A percentile compares a stretch with the other conserved stretches of the same genome.
phyloP scores from a whole-genome alignment of 2,329 filamentous ascomycete species.

The Pseudopithomyces maydicus region DNA sequence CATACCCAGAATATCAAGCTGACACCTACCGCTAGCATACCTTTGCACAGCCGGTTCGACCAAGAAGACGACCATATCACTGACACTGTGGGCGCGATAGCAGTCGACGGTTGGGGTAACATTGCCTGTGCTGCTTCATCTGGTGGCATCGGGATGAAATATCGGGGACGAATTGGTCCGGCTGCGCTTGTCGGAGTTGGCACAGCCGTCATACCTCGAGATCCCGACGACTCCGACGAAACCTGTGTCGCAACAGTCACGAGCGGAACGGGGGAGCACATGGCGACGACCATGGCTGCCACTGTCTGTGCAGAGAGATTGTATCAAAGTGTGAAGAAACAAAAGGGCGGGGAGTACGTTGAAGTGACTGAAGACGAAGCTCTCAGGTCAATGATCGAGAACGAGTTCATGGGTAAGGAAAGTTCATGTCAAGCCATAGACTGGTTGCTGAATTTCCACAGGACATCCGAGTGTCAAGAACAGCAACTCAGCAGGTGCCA shows the following conservation, averaged over 20 bases:
- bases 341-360: conserved; percentile 64
- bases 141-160: conserved; percentile 98
- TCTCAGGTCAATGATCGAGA: conserved; percentile 75
- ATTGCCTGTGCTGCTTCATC: conserved; percentile 97
- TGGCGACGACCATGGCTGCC: conserved; percentile 93
- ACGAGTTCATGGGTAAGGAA: conserved; percentile 81
- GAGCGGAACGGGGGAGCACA: conserved; percentile 96
- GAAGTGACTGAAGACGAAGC: conserved; percentile 77
- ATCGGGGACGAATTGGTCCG: conserved; percentile 86
- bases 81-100: conserved; percentile 95
- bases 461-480: conserved; percentile 79
- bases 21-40: conserved; percentile 7
- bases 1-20: conserved; percentile 20
- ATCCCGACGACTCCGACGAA: conserved; percentile 70
- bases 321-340: conserved; percentile 70
- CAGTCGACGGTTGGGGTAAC: conserved; percentile 80
- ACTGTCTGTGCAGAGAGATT: conserved; percentile 84
- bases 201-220: conserved; percentile 81
- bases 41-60: neutral
- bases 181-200: conserved; percentile 92
- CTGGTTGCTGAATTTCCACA: conserved; percentile 27
- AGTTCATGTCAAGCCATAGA: neutral
- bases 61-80: conserved; percentile 68
- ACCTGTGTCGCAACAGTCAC: conserved; percentile 82
- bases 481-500: conserved; percentile 82